Percentiles rank a stretch among this genome's conserved stretches.
These are phyloP conservation scores for Irpex rosettiformis DNA, from an alignment of 1,284 basidiomycete genomes.

Conservation along the genomic window DNA sequence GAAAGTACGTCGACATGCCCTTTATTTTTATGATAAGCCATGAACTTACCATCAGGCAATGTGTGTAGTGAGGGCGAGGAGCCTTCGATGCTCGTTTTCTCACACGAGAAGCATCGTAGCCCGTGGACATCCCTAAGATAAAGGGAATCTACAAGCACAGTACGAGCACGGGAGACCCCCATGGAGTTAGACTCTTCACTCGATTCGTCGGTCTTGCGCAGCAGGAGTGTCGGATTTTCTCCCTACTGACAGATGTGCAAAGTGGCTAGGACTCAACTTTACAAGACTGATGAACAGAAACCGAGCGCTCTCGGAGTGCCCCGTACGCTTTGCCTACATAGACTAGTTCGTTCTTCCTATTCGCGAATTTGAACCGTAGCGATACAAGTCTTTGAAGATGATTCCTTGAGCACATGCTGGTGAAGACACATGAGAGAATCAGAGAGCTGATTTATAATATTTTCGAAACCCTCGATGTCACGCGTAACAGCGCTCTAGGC, in stretches of 20 bases:
- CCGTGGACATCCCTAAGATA: not conserved
- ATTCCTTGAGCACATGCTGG: conserved; percentile 1
- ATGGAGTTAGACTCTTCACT: not conserved
- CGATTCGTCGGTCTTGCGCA: not conserved
- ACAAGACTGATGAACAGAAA: not conserved
- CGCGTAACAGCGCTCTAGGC: not conserved
- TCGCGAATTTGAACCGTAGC: not conserved
- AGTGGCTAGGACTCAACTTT: not conserved
- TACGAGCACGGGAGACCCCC: no score
- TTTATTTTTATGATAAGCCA: not conserved
- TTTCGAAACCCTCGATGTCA: not conserved
- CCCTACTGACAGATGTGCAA: not conserved
- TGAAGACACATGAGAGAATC: not conserved
- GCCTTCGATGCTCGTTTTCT: not conserved
- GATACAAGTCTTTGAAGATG: not conserved
- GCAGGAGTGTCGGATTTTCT: not conserved
- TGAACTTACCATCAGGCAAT: not conserved
- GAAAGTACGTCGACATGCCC: no score
- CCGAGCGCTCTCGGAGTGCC: not conserved
- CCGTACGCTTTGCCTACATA: not conserved
- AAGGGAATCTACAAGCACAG: no score
- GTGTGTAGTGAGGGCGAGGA: not conserved
- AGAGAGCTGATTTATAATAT: no score
- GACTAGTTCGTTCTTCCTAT: not conserved
- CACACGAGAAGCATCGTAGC: not conserved